Evolutionary conservation across 305 asterid genomes (phyloP), one percentile per base, ranked within the genome.

Genomic region (Fraxinus angustifolia): DNA sequence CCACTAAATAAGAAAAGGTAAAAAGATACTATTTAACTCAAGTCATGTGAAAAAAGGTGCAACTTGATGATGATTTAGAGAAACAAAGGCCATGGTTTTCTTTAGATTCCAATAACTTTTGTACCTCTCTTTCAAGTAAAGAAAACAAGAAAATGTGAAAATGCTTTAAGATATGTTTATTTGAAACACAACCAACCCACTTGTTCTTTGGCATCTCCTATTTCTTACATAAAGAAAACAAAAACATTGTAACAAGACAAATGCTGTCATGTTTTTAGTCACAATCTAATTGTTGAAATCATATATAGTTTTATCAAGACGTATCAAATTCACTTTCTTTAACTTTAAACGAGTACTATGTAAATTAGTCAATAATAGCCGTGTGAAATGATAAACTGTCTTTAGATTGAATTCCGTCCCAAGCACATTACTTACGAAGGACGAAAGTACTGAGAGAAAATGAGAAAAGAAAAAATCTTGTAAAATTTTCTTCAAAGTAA

Each of bases 61-160:
- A 82, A 85, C 76, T 86, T 85, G 84, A 58, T 78, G 76, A 67
- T 8, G 78, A 11, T 11, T 17, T 67, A 28, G 73, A 67, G 36
- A 67, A 26, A 67, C 73, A 53, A 7, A 8, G 77, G 70, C 75
- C 34, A 21, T 72, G 70, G 75, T 36, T 62, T 76, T 82, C 79
- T 84, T 85, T 84, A 82, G 81, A 85, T 80, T 82, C 88, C 93
- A 89, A 80, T 78, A 72, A 82, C 89, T 86, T 84, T 65, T 73
- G 86, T 81, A 21, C 48, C 80, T 85, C 88, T 76, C 80, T 80
- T 85, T 85, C 74, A 17, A 81, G 91, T 83, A 86, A 86, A 85
- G 62, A 80, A 72, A 73, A 80, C 56, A 45, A 76, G 68, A 78
- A 81, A 82, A 72, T 38, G 76, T 12, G 36, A 40, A 85, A 83